Conservation (phyloP, 2,329 filamentous ascomycete genomes). For the Biscogniauxia sp. region DNA sequence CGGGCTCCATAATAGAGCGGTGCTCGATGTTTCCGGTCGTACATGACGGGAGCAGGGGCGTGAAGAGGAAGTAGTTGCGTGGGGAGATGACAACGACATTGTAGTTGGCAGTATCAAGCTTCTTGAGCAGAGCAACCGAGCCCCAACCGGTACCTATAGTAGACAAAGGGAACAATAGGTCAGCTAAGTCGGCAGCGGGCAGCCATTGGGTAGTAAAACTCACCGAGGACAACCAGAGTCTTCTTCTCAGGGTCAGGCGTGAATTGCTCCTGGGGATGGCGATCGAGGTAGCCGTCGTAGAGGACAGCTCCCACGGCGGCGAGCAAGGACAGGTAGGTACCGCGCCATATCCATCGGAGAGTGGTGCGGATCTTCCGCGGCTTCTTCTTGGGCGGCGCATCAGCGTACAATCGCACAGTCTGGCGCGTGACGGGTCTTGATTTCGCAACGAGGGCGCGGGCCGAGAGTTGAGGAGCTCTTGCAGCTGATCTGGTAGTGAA, state of each 20-base stretch:
- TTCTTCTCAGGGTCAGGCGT: slow-evolving; percentile 87
- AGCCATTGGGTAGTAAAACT: slow-evolving; percentile 21
- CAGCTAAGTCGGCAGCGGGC: slow-evolving; percentile 7
- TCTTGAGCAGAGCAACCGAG: slow-evolving; percentile 94
- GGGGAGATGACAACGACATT: slow-evolving; percentile 97
- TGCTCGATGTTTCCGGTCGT: slow-evolving; percentile 97
- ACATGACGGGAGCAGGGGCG: slow-evolving; percentile 92
- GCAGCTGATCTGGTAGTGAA: slow-evolving; percentile 29
- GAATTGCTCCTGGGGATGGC: slow-evolving; percentile 77
- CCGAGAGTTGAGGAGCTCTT: slow-evolving; percentile 28
- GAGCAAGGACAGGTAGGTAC: slow-evolving; percentile 73
- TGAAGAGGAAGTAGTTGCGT: slow-evolving; percentile 99
- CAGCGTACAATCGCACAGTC: slow-evolving; percentile 50
- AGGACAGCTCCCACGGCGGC: slow-evolving; percentile 68
- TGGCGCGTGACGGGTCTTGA: slow-evolving; percentile 37
- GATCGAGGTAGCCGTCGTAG: slow-evolving; percentile 80
- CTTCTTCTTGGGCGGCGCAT: slow-evolving; percentile 49
- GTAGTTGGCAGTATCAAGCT: slow-evolving; percentile 98
- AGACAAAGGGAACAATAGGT: slow-evolving; percentile 18
- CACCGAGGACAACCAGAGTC: slow-evolving; percentile 93
- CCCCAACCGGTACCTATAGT: slow-evolving; percentile 85
- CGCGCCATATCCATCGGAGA: slow-evolving; percentile 79
- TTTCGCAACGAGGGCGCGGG: slow-evolving; percentile 34
- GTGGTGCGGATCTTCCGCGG: slow-evolving; percentile 62
- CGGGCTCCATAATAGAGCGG: slow-evolving; percentile 98